phyloP scores from a whole-genome alignment of 139 green algal genomes.

The Picochlorum costavermella region DNA sequence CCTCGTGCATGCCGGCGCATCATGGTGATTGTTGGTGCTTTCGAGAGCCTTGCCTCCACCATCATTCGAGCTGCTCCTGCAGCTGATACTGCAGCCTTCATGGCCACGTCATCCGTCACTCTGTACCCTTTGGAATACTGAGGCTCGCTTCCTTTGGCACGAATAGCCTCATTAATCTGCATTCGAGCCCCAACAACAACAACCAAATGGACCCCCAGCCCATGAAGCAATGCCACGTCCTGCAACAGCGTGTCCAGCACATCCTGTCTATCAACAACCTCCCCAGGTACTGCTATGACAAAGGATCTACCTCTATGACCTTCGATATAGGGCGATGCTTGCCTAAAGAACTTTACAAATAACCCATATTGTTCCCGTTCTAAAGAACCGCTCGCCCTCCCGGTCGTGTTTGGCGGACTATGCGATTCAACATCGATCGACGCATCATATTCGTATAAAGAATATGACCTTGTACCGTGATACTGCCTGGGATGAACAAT shows the following conservation, averaged over 20 bases:
- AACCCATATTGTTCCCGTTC: constrained; percentile 24
- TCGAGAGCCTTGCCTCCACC: constrained; percentile 78
- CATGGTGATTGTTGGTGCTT: constrained; percentile 28
- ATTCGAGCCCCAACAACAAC: constrained; percentile 69
- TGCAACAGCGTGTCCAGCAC: constrained; percentile 21
- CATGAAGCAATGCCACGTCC: constrained; percentile 84
- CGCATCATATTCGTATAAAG: too few relatives aligned
- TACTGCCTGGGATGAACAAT: too few relatives aligned
- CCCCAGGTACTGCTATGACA: constrained; percentile 87
- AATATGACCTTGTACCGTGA: too few relatives aligned
- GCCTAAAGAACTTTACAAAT: constrained; percentile 38
- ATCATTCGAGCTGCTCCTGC: constrained; percentile 33
- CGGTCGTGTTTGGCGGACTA: background rate
- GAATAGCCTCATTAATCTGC: constrained; percentile 36
- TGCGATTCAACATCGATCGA: too few relatives aligned
- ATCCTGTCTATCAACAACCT: constrained; percentile 33
- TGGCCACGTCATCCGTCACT: constrained; percentile 53
- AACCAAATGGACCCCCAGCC: constrained; percentile 78
- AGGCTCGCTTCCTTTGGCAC: constrained; percentile 10
- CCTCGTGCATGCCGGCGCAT: constrained; percentile 20
- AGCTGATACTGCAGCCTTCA: constrained; percentile 31
- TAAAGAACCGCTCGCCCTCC: constrained; percentile 25
- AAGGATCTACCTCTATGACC: constrained; percentile 79
- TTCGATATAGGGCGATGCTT: constrained; percentile 85
- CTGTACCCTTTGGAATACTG: constrained; percentile 63